Conservation (phyloP, 192 early-diverging fungal species). For the Geranomyces michiganensis region DNA sequence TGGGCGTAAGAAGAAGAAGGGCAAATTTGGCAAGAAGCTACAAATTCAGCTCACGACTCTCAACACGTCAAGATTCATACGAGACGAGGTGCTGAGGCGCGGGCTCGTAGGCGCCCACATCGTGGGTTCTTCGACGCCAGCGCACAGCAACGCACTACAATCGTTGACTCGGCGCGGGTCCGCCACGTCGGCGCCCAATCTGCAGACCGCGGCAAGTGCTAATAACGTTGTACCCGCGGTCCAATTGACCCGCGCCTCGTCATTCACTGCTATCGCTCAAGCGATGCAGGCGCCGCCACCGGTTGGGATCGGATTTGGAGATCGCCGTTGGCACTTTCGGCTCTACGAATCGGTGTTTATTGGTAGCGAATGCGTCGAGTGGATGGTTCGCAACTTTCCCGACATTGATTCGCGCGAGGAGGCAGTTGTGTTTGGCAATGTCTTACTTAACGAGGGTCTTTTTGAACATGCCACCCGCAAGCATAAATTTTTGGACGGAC, state of each 20-base stretch:
- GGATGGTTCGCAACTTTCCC: conserved; percentile 76
- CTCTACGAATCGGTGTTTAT: conserved; percentile 73
- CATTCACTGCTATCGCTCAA: conserved; percentile 57
- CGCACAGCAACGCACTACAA: background rate
- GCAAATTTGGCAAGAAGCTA: conserved; percentile 20
- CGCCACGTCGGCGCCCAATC: background rate
- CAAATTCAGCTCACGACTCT: conserved; percentile 43
- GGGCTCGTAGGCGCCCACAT: background rate
- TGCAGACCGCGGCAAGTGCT: background rate
- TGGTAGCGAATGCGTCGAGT: conserved; percentile 86
- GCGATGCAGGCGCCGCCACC: conserved; percentile 70
- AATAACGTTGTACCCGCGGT: background rate
- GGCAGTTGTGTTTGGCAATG: conserved; percentile 79
- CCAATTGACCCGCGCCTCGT: conserved; percentile 53
- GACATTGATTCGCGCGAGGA: conserved; percentile 75
- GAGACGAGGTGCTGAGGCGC: conserved; percentile 37
- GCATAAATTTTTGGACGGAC: conserved; percentile 84
- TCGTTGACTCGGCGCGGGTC: conserved; percentile 4
- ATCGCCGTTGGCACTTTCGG: conserved; percentile 84
- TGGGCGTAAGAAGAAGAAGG: conserved; percentile 4
- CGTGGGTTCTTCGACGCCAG: background rate
- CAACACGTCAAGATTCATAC: conserved; percentile 37
- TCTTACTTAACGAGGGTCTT: conserved; percentile 73
- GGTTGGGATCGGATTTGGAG: conserved; percentile 68
- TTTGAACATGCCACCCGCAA: conserved; percentile 57